A percentile compares a stretch with the other conserved stretches of the same genome.
Conservation (phyloP, 225 moss, liverwort and hornwort species). For the Sphagnum tenellum region DNA sequence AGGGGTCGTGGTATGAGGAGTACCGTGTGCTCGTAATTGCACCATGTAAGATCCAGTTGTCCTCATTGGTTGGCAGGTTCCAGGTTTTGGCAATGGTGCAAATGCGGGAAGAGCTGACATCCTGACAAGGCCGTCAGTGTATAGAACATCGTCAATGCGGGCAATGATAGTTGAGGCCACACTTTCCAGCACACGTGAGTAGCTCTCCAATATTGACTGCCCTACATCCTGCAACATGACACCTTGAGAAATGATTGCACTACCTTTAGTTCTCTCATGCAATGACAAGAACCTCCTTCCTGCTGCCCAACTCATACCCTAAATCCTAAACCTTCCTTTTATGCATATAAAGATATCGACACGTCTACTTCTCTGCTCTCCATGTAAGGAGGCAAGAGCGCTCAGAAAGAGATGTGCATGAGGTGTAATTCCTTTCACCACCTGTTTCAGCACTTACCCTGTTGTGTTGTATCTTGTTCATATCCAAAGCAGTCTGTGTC, state of each 20-base stretch:
- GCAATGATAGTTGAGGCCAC: slow-evolving; percentile 88
- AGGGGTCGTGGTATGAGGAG: slow-evolving; percentile 65
- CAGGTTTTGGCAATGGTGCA: slow-evolving; percentile 14
- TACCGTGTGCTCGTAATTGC: slow-evolving; percentile 41
- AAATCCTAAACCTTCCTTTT: too few species aligned
- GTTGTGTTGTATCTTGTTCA: slow-evolving; percentile 86
- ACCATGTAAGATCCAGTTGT: slow-evolving; percentile 30
- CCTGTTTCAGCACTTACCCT: slow-evolving; percentile 28
- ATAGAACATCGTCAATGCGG: slow-evolving; percentile 86
- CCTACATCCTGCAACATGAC: slow-evolving; percentile 70
- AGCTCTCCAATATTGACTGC: slow-evolving; percentile 95
- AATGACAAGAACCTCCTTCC: too few species aligned
- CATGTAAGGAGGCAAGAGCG: neutral
- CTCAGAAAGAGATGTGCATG: neutral
- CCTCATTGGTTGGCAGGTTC: slow-evolving; percentile 55
- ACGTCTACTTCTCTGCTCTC: neutral
- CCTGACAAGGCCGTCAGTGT: slow-evolving; percentile 62
- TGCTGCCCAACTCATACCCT: too few species aligned
- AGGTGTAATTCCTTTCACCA: neutral
- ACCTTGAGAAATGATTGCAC: neutral
- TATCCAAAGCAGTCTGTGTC: slow-evolving; percentile 82
- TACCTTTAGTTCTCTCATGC: too few species aligned
- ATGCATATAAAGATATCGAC: neutral
- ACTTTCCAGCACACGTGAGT: slow-evolving; percentile 92
- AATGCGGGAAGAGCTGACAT: slow-evolving; percentile 11